Evolutionary conservation across 805 yeast genomes (phyloP), one percentile per base, ranked within the genome.

Genomic region (Isabelozyma heimii): DNA sequence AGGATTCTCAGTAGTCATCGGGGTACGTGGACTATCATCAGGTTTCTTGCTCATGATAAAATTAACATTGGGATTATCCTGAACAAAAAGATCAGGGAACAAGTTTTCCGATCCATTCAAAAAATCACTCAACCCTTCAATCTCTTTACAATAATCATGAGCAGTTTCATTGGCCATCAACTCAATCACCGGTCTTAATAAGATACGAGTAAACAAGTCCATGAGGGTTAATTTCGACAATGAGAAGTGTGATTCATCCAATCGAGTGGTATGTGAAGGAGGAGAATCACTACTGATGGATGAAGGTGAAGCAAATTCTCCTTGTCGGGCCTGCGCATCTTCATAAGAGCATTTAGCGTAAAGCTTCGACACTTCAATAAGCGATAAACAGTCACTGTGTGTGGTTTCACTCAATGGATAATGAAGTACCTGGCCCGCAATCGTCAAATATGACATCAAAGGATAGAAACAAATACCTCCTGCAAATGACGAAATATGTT

Each of bases 371-470:
- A 42, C 48, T 15, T 60, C 52, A 24, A 66, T 58, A 26, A 69
- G 52, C 45, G 63, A 52, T 27, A 56, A 43, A 24, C 60, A 51
- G 44, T 67, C 73, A 20, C 40, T 38, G 39, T 55, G 44, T 4
- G 52, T 42, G 4, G 53, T 52, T 5, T 50, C 45, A 15, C 52
- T 55, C 1, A 50, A 47, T 2, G 66, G 60, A 43, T 49, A 51
- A 24, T 54, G 57, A 16, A 65, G 45, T 40, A 60, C 53, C 48
- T 63, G 53, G 1, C 65, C 56, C 12, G 62, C 40, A n/a, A 69
- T 40, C 15, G 60, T 52, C 38, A 60, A 45, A 45, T 54, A 62
- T 10, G 35, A 30, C 35, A 30, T 30, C n/a, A 30, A 30, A 10
- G 35, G 35, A 3, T 30, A 30, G 8, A 30, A 30, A 10, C 35